phyloP scores from a whole-genome alignment of 2,329 filamentous ascomycete genomes.

The Diplodia intermedia region DNA sequence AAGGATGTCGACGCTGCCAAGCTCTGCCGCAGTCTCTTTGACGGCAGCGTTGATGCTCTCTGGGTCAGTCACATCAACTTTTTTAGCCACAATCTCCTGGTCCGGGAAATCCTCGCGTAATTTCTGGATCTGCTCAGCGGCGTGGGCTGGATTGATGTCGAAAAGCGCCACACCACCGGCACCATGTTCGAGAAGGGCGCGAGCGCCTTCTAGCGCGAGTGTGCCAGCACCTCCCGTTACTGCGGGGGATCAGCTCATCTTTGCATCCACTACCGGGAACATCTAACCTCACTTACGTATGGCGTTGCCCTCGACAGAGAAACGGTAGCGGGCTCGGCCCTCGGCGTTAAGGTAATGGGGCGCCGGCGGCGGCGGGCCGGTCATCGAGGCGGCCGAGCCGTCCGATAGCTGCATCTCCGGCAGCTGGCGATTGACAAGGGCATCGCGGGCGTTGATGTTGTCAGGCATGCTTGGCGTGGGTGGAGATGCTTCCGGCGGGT shows the following conservation, averaged over 20 bases:
- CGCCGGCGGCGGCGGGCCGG: conserved; percentile 53
- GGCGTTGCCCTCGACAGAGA: conserved; percentile 61
- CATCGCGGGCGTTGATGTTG: conserved; percentile 50
- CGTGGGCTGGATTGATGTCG: conserved; percentile 60
- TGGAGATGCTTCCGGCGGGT: background rate
- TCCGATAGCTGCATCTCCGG: conserved; percentile 59
- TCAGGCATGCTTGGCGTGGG: conserved; percentile 41
- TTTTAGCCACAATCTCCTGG: conserved; percentile 57
- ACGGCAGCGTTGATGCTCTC: conserved; percentile 53
- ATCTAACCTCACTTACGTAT: conserved; percentile 52
- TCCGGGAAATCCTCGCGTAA: conserved; percentile 63
- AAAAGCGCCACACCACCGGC: conserved; percentile 65
- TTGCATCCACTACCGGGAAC: background rate
- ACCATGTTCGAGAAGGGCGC: conserved; percentile 73
- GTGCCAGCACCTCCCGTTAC: conserved; percentile 73
- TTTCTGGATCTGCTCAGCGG: conserved; percentile 51
- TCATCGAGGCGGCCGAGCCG: conserved; percentile 51
- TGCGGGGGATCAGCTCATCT: conserved; percentile 35
- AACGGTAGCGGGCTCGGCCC: conserved; percentile 56
- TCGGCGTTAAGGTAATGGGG: conserved; percentile 52
- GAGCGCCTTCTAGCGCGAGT: conserved; percentile 64
- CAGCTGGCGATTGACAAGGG: conserved; percentile 53
- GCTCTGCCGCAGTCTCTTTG: conserved; percentile 47
- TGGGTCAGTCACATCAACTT: conserved; percentile 67
- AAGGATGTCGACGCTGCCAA: conserved; percentile 63